Evolutionary conservation across 768 basidiomycete genomes (phyloP).

Genomic region (Boletus rubropictus): DNA sequence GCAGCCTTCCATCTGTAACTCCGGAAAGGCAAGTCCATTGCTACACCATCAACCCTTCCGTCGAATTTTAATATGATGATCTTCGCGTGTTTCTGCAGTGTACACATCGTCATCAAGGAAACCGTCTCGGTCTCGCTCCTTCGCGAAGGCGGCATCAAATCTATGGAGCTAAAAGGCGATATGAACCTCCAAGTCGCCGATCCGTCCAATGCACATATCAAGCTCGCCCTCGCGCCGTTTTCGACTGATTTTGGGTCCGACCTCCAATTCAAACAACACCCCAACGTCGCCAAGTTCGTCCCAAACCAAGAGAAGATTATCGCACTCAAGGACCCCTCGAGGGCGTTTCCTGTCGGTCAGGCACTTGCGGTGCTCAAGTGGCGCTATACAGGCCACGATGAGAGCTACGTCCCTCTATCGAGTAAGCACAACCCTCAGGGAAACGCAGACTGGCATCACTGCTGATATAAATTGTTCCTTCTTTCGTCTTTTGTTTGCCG

Average conservation of each 20-base stretch:
- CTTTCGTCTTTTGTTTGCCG: neutral
- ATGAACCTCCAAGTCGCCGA: constrained; percentile 89
- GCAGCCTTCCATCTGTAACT: constrained; percentile 69
- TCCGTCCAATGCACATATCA: constrained; percentile 62
- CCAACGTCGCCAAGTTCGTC: constrained; percentile 83
- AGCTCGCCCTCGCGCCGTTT: constrained; percentile 55
- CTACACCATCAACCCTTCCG: neutral
- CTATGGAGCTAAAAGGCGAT: constrained; percentile 90
- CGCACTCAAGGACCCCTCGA: constrained; percentile 76
- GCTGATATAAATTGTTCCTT: neutral
- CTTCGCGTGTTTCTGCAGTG: constrained; percentile 38
- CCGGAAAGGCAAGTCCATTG: constrained; percentile 58
- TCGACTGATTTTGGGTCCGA: constrained; percentile 56
- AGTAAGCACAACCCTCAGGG: constrained; percentile 45
- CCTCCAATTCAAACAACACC: constrained; percentile 95
- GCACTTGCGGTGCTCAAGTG: constrained; percentile 86
- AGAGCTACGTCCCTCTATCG: constrained; percentile 84
- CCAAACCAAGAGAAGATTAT: constrained; percentile 63
- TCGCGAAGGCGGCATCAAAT: constrained; percentile 86
- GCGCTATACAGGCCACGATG: constrained; percentile 87
- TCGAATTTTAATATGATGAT: neutral
- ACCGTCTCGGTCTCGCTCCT: constrained; percentile 72
- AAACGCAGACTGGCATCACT: neutral
- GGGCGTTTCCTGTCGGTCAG: constrained; percentile 84
- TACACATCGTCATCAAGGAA: constrained; percentile 85